Conservation (phyloP, 306 rosid species). For the Comarum palustre region DNA sequence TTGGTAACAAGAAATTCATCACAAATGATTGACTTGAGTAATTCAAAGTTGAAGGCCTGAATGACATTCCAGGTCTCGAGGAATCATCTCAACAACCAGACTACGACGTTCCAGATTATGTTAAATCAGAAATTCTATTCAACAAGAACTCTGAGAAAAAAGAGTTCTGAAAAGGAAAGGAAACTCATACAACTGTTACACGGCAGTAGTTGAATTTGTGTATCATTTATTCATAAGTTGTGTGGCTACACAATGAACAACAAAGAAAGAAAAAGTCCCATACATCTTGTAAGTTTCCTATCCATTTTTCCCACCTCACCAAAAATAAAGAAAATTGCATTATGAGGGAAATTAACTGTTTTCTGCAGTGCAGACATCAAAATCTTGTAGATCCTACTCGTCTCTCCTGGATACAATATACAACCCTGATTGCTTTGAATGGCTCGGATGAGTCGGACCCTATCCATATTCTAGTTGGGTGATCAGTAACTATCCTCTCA, state of each 20-base stretch:
- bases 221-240: slow-evolving; percentile 6
- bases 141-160: background rate
- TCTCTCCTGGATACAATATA: slow-evolving; percentile 3
- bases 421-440: slow-evolving; percentile 1
- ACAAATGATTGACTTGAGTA: background rate
- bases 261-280: background rate
- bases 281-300: background rate
- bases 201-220: background rate
- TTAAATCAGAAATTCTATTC: background rate
- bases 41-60: background rate
- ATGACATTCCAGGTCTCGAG: background rate
- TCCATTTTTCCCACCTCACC: background rate
- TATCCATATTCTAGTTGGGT: background rate
- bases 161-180: slow-evolving; percentile 2
- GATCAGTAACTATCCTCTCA: background rate
- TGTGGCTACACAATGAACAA: background rate
- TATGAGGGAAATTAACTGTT: background rate
- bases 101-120: background rate
- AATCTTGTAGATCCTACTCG: background rate
- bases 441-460: background rate
- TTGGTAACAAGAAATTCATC: background rate
- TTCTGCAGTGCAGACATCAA: background rate
- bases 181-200: background rate
- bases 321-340: background rate
- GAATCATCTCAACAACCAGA: background rate